Evolutionary conservation across 305 asterid genomes (phyloP).

Genomic region (Solanum hybrid): DNA sequence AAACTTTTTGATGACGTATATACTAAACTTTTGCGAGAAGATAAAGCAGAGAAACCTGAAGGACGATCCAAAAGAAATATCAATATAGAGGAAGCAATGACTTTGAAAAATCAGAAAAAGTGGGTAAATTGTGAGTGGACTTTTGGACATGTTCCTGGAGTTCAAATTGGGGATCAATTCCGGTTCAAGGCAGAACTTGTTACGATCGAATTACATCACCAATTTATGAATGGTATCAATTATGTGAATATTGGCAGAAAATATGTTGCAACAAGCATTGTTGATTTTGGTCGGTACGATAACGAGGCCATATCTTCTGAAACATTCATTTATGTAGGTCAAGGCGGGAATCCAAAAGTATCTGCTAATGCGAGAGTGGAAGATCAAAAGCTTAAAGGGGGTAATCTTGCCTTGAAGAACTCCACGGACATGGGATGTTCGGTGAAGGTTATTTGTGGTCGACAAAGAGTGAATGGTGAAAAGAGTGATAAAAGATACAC

Average conservation of each 20-base stretch:
- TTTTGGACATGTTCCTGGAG: slow-evolving; percentile 29
- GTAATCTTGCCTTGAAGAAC: slow-evolving; percentile 23
- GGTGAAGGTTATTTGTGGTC: slow-evolving; percentile 17
- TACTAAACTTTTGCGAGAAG: not conserved
- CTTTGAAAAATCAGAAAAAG: slow-evolving; percentile 8
- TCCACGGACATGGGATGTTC: slow-evolving; percentile 18
- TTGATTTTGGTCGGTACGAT: slow-evolving; percentile 26
- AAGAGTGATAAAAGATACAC: not conserved
- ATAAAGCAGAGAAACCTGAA: not conserved
- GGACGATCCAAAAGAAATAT: not conserved
- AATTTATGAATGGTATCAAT: slow-evolving; percentile 10
- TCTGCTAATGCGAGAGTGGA: not conserved
- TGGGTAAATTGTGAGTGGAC: slow-evolving; percentile 10
- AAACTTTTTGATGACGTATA: slow-evolving; percentile 4
- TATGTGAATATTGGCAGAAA: not conserved
- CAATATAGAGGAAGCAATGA: slow-evolving; percentile 18
- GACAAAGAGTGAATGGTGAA: not conserved
- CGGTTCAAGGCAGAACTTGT: slow-evolving; percentile 26
- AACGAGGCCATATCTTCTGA: slow-evolving; percentile 13
- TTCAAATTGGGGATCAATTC: slow-evolving; percentile 21
- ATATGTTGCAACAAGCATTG: slow-evolving; percentile 11
- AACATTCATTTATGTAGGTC: slow-evolving; percentile 17
- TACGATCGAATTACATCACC: slow-evolving; percentile 19
- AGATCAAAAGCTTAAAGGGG: slow-evolving; percentile 19
- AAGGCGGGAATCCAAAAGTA: slow-evolving; percentile 18